These are phyloP conservation scores for Bretschneidera sinensis DNA, from an alignment of 345 rosid species.

Conservation along the genomic window DNA sequence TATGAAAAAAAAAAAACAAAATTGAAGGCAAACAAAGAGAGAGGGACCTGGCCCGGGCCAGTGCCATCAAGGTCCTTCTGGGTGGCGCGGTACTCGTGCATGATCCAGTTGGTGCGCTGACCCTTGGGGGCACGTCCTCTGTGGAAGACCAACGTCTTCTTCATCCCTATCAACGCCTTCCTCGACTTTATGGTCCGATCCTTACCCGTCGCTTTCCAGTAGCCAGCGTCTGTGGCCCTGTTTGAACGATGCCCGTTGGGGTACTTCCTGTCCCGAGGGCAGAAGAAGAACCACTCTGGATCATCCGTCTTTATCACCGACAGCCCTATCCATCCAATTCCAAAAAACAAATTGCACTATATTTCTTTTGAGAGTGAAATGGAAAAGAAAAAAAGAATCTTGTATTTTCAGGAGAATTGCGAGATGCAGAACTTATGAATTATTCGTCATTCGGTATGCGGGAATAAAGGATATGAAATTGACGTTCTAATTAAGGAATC, in stretches of 20 bases:
- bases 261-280: slow-evolving; percentile 85
- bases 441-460: background rate
- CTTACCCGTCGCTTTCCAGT: slow-evolving; percentile 97
- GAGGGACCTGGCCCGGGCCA: slow-evolving; percentile 70
- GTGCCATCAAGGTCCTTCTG: slow-evolving; percentile 70
- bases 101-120: slow-evolving; percentile 79
- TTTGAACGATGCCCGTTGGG: slow-evolving; percentile 93
- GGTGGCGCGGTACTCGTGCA: slow-evolving; percentile 92
- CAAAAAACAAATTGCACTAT: background rate
- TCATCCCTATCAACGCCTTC: slow-evolving; percentile 71
- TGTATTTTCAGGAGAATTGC: background rate
- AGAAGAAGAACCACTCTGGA: slow-evolving; percentile 96
- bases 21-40: background rate
- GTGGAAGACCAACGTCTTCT: slow-evolving; percentile 87
- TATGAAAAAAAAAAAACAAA: background rate
- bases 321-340: slow-evolving; percentile 32
- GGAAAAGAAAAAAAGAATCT: background rate
- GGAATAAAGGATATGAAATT: background rate
- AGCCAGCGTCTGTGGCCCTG: slow-evolving; percentile 91
- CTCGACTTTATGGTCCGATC: slow-evolving; percentile 74
- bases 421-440: background rate
- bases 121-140: slow-evolving; percentile 96
- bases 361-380: too few species aligned
- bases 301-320: slow-evolving; percentile 85
- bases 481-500: background rate